phyloP scores from a whole-genome alignment of 2,329 filamentous ascomycete species.

The Graphilbum sp. region DNA sequence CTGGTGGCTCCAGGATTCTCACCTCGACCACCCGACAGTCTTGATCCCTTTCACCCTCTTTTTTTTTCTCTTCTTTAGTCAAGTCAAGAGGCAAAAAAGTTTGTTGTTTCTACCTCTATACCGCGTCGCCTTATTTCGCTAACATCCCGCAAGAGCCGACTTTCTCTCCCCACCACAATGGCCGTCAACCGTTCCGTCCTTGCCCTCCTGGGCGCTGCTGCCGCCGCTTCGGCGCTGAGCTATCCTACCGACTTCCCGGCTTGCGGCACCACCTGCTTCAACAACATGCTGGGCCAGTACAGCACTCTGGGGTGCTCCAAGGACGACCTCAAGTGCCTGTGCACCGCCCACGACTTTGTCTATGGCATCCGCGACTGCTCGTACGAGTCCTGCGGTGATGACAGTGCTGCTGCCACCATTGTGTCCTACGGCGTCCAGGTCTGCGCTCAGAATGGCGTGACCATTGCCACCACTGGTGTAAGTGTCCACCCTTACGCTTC shows the following conservation, averaged over 20 bases:
- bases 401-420: conserved; percentile 18
- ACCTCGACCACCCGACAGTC: no score
- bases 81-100: no score
- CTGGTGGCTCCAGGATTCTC: no score
- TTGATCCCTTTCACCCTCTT: no score
- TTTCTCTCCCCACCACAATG: conserved; percentile 27
- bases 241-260: conserved; percentile 23
- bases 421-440: conserved; percentile 22
- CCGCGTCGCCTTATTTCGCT: no score
- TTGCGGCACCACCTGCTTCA: conserved; percentile 32
- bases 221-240: conserved; percentile 22
- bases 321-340: conserved; percentile 28
- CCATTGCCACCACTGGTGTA: conserved; percentile 16
- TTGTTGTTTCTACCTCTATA: no score
- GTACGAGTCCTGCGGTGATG: conserved; percentile 21
- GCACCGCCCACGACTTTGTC: conserved; percentile 27
- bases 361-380: conserved; percentile 37
- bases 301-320: conserved; percentile 26
- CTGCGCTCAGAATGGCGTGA: conserved; percentile 21
- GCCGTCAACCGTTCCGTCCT: conserved; percentile 17
- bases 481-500: conserved; percentile 1
- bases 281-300: conserved; percentile 33
- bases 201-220: conserved; percentile 18
- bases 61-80: no score
- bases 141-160: no score